Evolutionary conservation across 176 grass and related monocot genomes (phyloP).

Genomic region (Chloris gayana): DNA sequence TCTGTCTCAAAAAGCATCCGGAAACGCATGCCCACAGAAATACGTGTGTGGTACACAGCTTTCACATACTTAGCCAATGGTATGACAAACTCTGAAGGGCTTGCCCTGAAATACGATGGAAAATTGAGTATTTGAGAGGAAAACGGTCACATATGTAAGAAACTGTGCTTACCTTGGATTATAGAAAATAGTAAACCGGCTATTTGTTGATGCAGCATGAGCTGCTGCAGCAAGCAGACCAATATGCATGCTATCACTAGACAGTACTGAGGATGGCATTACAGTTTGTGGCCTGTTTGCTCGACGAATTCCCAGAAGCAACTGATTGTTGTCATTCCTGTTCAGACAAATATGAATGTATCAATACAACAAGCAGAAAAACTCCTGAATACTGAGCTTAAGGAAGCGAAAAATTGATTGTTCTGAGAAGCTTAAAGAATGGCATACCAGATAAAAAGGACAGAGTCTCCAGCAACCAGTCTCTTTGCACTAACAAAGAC

Average conservation of each 20-base stretch:
- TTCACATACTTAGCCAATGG: slow-evolving; percentile 85
- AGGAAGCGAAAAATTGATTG: neutral
- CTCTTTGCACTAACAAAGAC: slow-evolving; percentile 97
- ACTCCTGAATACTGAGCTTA: neutral
- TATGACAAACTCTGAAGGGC: slow-evolving; percentile 96
- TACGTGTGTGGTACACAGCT: slow-evolving; percentile 89
- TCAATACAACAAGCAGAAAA: slow-evolving; percentile 25
- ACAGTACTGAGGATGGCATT: slow-evolving; percentile 95
- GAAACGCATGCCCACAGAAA: slow-evolving; percentile 97
- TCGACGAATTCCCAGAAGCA: slow-evolving; percentile 89
- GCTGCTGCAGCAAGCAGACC: slow-evolving; percentile 94
- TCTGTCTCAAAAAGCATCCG: slow-evolving; percentile 99
- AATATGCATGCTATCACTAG: slow-evolving; percentile 99
- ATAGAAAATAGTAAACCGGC: slow-evolving; percentile 96
- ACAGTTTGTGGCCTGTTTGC: slow-evolving; percentile 86
- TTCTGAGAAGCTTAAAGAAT: slow-evolving; percentile 14
- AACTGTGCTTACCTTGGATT: slow-evolving; percentile 82
- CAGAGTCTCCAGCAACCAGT: slow-evolving; percentile 95
- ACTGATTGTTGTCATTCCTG: slow-evolving; percentile 95
- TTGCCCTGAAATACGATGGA: slow-evolving; percentile 65
- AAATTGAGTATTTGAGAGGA: slow-evolving; percentile 30
- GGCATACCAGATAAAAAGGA: slow-evolving; percentile 94
- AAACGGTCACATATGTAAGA: slow-evolving; percentile 19
- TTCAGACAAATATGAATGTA: slow-evolving; percentile 33
- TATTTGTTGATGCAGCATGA: slow-evolving; percentile 98